phyloP scores from a whole-genome alignment of 225 moss, liverwort and hornwort species.

The Physcomitrium patens region DNA sequence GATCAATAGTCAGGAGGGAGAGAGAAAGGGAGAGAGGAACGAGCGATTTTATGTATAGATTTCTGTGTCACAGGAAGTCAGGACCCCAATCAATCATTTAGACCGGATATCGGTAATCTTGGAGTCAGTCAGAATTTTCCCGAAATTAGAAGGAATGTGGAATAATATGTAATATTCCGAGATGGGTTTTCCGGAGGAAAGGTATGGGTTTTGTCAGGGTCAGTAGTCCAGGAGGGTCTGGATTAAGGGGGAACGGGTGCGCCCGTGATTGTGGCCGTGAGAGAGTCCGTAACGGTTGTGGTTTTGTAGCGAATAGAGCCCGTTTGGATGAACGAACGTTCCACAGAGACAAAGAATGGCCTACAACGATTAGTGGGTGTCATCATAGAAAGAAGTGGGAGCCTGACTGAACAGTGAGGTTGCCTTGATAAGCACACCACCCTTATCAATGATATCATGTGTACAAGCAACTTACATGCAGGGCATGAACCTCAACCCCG shows the following conservation, averaged over 20 bases:
- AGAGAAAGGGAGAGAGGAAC: too few relatives aligned
- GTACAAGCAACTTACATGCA: conserved; percentile 38
- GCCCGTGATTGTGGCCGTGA: conserved; percentile 31
- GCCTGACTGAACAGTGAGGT: conserved; percentile 36
- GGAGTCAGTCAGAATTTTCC: not conserved
- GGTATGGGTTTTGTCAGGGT: not conserved
- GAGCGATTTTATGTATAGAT: too few relatives aligned
- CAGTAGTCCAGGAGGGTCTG: not conserved
- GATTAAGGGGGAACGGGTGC: not conserved
- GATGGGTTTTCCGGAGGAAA: not conserved
- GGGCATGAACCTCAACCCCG: not conserved
- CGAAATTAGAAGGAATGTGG: conserved; percentile 39
- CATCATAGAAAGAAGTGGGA: conserved; percentile 42
- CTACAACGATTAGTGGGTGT: conserved; percentile 29
- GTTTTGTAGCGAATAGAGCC: not conserved
- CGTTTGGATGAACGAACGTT: not conserved
- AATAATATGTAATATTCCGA: conserved; percentile 17
- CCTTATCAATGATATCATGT: conserved; percentile 50
- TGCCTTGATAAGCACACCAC: conserved; percentile 48
- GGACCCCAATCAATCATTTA: conserved; percentile 29
- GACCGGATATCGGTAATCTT: conserved; percentile 2
- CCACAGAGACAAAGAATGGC: too few relatives aligned
- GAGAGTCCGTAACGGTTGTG: conserved; percentile 22
- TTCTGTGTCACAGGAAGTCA: not conserved
- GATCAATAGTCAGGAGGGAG: too few relatives aligned